Base-by-base conservation (phyloP, 2,329 filamentous ascomycete species). In the Verticillium nonalfalfae region DNA sequence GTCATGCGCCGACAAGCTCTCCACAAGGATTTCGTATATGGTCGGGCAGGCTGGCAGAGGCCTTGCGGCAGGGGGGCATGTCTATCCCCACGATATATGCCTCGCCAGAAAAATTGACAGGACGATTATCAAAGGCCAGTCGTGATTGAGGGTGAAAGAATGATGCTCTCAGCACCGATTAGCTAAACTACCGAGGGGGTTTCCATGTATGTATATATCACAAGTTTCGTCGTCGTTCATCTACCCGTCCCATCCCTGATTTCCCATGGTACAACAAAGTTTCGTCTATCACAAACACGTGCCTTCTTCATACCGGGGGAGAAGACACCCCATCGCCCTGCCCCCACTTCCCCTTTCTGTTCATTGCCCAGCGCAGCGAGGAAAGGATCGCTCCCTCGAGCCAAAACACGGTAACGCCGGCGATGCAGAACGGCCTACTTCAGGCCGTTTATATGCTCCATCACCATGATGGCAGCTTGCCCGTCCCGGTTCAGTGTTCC, bases 401-500 rank as follows among this genome's bases (percentile, higher is more conserved):
- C 9, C 40, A 50, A 21, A 50, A n/a, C n/a, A 21, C 40, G 40
- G 40, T 50, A 50, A 50, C 40, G 40, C 40, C 40, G n/a, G 21
- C 11, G 40, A 50, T 50, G 40, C 40, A 50, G 40, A 50, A 50
- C 40, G 35, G 9, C n/a, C 40, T n/a, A 18, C 40, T 50, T 50
- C n/a, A 15, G n/a, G 40, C 2, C 26, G 26, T 4, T 7, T 4
- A 21, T 4, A 26, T 26, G 35, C 36, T 18, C 13, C 21, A 57
- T 54, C 45, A 52, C 55, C 45, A 50, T 40, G 14, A 31, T 14
- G 56, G 26, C 21, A 60, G 31, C 36, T 38, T 33, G 67, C n/a
- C 18, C 40, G 5, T 11, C 7, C n/a, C 40, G 9, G 38, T 50
- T 21, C 35, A 36, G 2, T 3, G 26, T 26, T 45, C 39, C 7